phyloP scores from a whole-genome alignment of 108 stramenopile species.

The Aurantiochytrium sp. region DNA sequence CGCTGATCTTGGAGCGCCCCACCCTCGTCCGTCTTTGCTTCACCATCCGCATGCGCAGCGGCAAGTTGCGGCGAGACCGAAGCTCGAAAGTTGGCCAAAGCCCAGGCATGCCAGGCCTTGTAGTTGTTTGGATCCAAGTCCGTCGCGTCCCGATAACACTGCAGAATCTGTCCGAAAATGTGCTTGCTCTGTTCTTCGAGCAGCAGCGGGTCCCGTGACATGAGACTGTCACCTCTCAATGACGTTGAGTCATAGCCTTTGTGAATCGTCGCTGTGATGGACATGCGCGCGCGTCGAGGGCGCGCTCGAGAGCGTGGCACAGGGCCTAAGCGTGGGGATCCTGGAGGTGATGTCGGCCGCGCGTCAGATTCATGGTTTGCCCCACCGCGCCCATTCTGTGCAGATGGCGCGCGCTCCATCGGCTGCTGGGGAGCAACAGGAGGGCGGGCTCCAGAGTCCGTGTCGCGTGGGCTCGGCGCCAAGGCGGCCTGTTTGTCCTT shows the following conservation, averaged over 20 bases:
- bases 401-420: too few species aligned
- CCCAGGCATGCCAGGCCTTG: slow-evolving; percentile 95
- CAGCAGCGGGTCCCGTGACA: background rate
- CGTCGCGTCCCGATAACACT: background rate
- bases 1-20: background rate
- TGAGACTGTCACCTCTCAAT: background rate
- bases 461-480: too few species aligned
- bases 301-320: too few species aligned
- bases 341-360: too few species aligned
- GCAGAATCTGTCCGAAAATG: background rate
- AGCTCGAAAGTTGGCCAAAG: slow-evolving; percentile 78
- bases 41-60: background rate
- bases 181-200: background rate
- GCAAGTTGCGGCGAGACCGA: background rate
- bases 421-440: too few species aligned
- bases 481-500: background rate
- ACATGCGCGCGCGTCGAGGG: background rate
- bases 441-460: too few species aligned
- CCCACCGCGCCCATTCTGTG: too few species aligned
- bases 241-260: background rate
- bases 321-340: too few species aligned
- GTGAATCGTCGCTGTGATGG: background rate
- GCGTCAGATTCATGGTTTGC: too few species aligned
- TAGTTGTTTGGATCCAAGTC: slow-evolving; percentile 53
- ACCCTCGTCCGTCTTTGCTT: background rate